Evolutionary conservation across 2,329 filamentous ascomycete genomes (phyloP), one percentile per base, ranked within the genome.

Genomic region (Paramyrothecium roridum): DNA sequence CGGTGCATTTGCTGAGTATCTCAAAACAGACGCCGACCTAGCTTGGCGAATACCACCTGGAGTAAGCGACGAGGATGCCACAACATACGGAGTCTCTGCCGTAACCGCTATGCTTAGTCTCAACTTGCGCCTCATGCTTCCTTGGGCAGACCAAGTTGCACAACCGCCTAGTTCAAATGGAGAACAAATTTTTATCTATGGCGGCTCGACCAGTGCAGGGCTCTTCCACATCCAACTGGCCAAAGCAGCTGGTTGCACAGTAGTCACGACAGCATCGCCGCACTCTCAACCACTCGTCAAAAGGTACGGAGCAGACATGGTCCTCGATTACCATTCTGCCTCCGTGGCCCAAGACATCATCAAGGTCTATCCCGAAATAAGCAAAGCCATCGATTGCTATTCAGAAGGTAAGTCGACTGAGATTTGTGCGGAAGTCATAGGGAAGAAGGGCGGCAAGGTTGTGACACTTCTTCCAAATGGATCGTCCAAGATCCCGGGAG

Each of bases 171-270:
- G 22, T 17, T 22, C 26, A 10, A 30, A 4, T 4, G 26, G 52
- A 7, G 54, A 64, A 56, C 67, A 73, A 2, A 63, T 80, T 54
- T 65, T 76, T 47, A 59, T 73, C 50, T 83, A 79, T 74, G 80
- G 80, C 13, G 82, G 80, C 7, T 73, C 76, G 4, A 75, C 76
- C 1, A 70, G 69, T 23, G 76, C 79, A 1, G 79, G 80, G 1
- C 70, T 73, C 47, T 76, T 70, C 47, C 75, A 74, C 3, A 73
- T 80, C 17, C 79, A 81, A 56, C 65, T 80, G 1, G 72, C 73
- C 10, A 65, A 68, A 19, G 72, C 70, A 0, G 70, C 73, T 3
- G 79, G 78, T 2, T 77, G 74, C 56, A 66, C 73, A 11, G 77
- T 81, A 20, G 60, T 80, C 21, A 65, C 74, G 2, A 79, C 75